Evolutionary conservation across 2,329 filamentous ascomycete species (phyloP).

Genomic region (Pyrenophora seminiperda): DNA sequence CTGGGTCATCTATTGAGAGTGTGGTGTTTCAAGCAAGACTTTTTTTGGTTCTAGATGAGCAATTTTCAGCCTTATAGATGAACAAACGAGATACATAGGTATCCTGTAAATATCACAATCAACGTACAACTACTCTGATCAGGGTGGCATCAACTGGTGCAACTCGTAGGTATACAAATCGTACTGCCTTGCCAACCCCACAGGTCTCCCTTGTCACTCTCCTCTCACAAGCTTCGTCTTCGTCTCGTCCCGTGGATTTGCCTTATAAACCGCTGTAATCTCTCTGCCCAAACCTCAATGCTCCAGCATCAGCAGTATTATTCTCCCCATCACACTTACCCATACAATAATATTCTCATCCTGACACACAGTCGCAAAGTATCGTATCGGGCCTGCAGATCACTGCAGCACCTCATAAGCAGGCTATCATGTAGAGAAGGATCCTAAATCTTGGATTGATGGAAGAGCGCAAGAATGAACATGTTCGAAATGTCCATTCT

Average conservation of each 20-base stretch:
- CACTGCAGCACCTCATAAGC: conserved; percentile 29
- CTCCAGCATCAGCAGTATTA: conserved; percentile 32
- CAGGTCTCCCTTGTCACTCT: conserved; percentile 25
- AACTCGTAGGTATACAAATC: conserved; percentile 22
- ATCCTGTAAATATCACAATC: too few relatives aligned
- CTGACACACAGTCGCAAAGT: conserved; percentile 32
- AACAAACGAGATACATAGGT: too few relatives aligned
- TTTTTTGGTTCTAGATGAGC: too few relatives aligned
- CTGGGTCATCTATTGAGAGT: too few relatives aligned
- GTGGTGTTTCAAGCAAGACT: too few relatives aligned
- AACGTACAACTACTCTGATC: background rate
- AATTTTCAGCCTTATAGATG: too few relatives aligned
- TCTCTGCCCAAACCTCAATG: conserved; percentile 35
- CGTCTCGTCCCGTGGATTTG: background rate
- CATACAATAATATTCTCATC: conserved; percentile 27
- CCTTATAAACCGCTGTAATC: conserved; percentile 24
- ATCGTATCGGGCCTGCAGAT: conserved; percentile 29
- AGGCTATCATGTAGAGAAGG: conserved; percentile 36
- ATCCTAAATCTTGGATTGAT: conserved; percentile 24
- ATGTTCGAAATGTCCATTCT: conserved; percentile 37
- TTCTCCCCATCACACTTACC: conserved; percentile 12
- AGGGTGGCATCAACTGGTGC: conserved; percentile 16
- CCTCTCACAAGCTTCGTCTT: conserved; percentile 22
- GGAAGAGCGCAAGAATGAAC: conserved; percentile 27
- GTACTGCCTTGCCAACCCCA: conserved; percentile 36